phyloP scores from a whole-genome alignment of 768 basidiomycete genomes.

The Sistotremastrum niveocremeum region DNA sequence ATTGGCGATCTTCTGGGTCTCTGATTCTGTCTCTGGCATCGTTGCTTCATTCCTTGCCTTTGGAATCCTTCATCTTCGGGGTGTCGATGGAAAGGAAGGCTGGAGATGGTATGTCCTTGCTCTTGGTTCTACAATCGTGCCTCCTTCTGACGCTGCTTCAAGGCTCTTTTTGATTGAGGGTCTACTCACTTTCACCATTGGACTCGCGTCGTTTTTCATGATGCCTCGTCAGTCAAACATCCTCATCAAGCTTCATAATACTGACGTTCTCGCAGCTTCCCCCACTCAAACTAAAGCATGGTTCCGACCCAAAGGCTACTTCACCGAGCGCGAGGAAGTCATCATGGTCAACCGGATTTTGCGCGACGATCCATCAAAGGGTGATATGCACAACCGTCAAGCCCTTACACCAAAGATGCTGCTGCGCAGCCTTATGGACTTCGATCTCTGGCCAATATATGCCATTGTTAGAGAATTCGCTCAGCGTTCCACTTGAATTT shows the following conservation, averaged over 20 bases:
- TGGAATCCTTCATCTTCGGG: slow-evolving; percentile 48
- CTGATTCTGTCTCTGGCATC: slow-evolving; percentile 31
- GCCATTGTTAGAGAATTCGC: not conserved
- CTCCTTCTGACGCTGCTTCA: not conserved
- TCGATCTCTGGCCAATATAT: slow-evolving; percentile 49
- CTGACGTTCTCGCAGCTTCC: slow-evolving; percentile 16
- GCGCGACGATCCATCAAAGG: slow-evolving; percentile 44
- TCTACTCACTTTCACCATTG: slow-evolving; percentile 37
- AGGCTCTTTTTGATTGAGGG: slow-evolving; percentile 52
- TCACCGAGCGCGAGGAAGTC: slow-evolving; percentile 44
- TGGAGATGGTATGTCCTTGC: slow-evolving; percentile 25
- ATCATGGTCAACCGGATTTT: slow-evolving; percentile 50
- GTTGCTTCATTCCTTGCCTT: slow-evolving; percentile 43
- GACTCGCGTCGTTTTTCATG: slow-evolving; percentile 39
- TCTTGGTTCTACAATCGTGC: slow-evolving; percentile 1
- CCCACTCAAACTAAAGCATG: slow-evolving; percentile 45
- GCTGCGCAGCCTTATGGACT: slow-evolving; percentile 48
- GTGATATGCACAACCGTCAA: slow-evolving; percentile 62
- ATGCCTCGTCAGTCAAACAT: slow-evolving; percentile 26
- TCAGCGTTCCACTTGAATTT: slow-evolving; percentile 2
- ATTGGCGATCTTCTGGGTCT: slow-evolving; percentile 43
- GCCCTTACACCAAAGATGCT: slow-evolving; percentile 31
- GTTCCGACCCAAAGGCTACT: slow-evolving; percentile 52
- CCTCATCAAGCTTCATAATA: too few relatives aligned
- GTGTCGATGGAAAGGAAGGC: slow-evolving; percentile 35